phyloP scores from a whole-genome alignment of 768 basidiomycete species.

The Pulveroboletus ravenelii region DNA sequence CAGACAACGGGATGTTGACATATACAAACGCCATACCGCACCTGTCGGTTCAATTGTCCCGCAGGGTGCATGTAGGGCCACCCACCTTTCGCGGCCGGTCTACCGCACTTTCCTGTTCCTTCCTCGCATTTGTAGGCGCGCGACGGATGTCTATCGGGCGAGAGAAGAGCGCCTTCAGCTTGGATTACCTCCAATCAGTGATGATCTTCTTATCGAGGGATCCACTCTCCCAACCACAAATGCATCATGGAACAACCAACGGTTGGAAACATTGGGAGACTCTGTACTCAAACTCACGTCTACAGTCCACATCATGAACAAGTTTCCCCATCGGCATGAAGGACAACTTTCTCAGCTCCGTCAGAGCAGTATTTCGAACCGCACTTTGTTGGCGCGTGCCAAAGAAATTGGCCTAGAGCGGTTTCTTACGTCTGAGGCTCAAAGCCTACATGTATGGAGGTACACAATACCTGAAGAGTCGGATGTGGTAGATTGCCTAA shows the following conservation, averaged over 20 bases:
- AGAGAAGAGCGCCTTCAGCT: constrained; percentile 48
- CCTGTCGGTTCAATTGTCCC: constrained; percentile 36
- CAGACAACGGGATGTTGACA: constrained; percentile 25
- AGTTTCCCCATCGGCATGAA: constrained; percentile 74
- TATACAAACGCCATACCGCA: constrained; percentile 20
- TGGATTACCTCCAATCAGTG: constrained; percentile 54
- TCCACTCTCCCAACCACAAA: constrained; percentile 66
- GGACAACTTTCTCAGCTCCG: constrained; percentile 72
- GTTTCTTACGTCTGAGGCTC: constrained; percentile 58
- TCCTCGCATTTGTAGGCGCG: constrained; percentile 61
- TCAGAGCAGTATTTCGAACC: constrained; percentile 63
- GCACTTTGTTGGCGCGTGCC: constrained; percentile 62
- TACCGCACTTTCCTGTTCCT: constrained; percentile 51
- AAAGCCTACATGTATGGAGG: constrained; percentile 54
- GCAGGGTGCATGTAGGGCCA: constrained; percentile 46
- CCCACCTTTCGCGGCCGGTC: constrained; percentile 49
- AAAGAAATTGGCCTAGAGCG: constrained; percentile 57
- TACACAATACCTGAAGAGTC: constrained; percentile 40
- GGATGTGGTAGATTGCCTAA: constrained; percentile 30
- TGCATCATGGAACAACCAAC: constrained; percentile 73
- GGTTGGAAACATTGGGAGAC: constrained; percentile 85
- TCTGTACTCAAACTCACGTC: constrained; percentile 73
- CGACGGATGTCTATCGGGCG: constrained; percentile 63
- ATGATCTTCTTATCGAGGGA: constrained; percentile 62
- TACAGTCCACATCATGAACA: constrained; percentile 73